Evolutionary conservation across 495 filamentous ascomycete species (phyloP).

Genomic region (Annulohypoxylon maeteangense): DNA sequence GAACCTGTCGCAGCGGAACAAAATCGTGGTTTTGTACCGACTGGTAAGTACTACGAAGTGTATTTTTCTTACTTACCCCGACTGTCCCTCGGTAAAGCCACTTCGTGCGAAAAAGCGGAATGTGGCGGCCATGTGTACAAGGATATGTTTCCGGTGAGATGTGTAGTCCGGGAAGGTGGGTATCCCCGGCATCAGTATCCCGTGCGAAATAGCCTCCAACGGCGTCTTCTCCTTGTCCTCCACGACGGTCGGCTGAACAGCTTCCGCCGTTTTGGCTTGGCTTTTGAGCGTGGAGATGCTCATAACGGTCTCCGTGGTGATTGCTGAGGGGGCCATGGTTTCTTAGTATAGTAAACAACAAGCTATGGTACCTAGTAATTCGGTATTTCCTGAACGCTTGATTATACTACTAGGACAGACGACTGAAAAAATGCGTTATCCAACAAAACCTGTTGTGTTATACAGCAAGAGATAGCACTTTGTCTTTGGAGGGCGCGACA

Average conservation of each 20-base stretch:
- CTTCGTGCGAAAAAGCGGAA: constrained; percentile 67
- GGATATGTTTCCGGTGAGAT: constrained; percentile 59
- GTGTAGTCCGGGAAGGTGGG: constrained; percentile 57
- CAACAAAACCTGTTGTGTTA: neutral
- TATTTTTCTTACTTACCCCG: constrained; percentile 49
- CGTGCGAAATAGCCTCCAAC: constrained; percentile 45
- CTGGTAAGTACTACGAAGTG: neutral
- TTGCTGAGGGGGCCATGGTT: constrained; percentile 46
- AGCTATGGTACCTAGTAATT: neutral
- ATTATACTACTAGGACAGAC: neutral
- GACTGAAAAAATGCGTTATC: neutral
- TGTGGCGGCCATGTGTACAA: constrained; percentile 68
- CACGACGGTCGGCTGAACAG: neutral
- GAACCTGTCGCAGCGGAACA: neutral
- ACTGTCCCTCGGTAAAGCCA: constrained; percentile 72
- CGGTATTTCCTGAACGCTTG: neutral
- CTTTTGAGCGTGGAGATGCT: constrained; percentile 21
- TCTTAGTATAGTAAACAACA: neutral
- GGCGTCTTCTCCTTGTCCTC: constrained; percentile 37
- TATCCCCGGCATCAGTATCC: constrained; percentile 53
- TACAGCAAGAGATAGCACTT: neutral
- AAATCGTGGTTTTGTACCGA: constrained; percentile 5
- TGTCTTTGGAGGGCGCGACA: neutral
- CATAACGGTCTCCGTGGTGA: constrained; percentile 32
- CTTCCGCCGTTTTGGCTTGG: constrained; percentile 13